phyloP scores from a whole-genome alignment of 2,329 filamentous ascomycete species.

The Pyrenochaeta sp. region DNA sequence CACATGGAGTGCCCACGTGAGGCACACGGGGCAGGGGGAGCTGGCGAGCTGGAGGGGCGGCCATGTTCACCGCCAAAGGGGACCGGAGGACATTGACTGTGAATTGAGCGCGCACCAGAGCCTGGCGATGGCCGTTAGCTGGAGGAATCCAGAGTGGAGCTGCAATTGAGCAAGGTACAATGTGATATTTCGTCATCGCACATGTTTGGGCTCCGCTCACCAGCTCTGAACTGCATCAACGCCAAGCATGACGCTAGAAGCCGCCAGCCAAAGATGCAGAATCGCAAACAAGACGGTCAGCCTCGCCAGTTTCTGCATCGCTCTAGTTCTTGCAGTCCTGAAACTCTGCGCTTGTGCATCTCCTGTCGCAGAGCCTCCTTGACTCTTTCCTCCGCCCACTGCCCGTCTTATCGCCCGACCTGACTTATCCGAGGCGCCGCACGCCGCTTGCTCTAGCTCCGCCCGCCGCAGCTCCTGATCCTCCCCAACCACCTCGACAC shows the following conservation, averaged over 20 bases:
- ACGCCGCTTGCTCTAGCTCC: conserved; percentile 31
- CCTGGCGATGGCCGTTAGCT: conserved; percentile 17
- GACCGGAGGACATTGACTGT: conserved; percentile 1
- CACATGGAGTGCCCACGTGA: conserved; percentile 13
- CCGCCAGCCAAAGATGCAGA: conserved; percentile 18
- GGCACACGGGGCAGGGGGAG: neutral
- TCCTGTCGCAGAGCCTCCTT: conserved; percentile 22
- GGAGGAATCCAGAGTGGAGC: conserved; percentile 13
- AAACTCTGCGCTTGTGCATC: conserved; percentile 20
- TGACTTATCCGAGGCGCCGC: conserved; percentile 33
- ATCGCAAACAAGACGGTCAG: conserved; percentile 22
- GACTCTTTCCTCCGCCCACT: conserved; percentile 8
- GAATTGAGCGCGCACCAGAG: conserved; percentile 18
- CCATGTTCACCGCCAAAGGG: conserved; percentile 1
- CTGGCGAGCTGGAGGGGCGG: conserved; percentile 28
- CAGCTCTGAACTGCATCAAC: conserved; percentile 11
- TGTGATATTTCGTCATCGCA: conserved; percentile 27
- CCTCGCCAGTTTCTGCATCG: conserved; percentile 26
- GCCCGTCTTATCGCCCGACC: conserved; percentile 23
- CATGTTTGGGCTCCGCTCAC: conserved; percentile 17
- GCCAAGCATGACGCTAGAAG: conserved; percentile 23
- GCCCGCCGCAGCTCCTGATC: conserved; percentile 31
- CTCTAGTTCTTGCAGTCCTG: conserved; percentile 10
- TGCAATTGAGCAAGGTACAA: conserved; percentile 24
- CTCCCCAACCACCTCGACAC: conserved; percentile 34